Evolutionary conservation across 805 yeast genomes (phyloP).

Genomic region (Jamesozyma gamospora): DNA sequence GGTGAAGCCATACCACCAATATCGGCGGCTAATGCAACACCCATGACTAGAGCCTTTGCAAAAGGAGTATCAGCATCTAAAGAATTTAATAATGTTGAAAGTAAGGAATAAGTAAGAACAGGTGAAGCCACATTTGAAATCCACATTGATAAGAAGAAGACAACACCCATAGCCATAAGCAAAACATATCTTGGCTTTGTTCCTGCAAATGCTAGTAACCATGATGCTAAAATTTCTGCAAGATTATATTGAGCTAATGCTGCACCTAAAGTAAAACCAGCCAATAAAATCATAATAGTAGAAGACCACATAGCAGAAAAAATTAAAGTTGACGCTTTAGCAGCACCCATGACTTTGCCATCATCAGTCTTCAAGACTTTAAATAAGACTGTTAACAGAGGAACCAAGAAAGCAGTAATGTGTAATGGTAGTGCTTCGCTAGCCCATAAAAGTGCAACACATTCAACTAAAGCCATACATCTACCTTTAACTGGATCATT

Average conservation of each 20-base stretch:
- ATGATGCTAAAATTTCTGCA: constrained; percentile 85
- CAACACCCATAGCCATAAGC: constrained; percentile 72
- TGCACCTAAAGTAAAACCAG: constrained; percentile 91
- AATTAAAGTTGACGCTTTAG: constrained; percentile 57
- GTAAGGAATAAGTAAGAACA: constrained; percentile 76
- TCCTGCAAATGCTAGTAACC: constrained; percentile 69
- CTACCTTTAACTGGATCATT: constrained; percentile 52
- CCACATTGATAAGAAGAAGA: constrained; percentile 86
- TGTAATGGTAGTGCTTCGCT: constrained; percentile 89
- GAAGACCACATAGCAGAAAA: constrained; percentile 90
- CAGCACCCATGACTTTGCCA: constrained; percentile 51
- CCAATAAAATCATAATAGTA: constrained; percentile 77
- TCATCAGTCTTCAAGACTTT: constrained; percentile 47
- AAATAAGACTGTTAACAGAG: constrained; percentile 65
- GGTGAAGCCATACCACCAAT: constrained; percentile 97
- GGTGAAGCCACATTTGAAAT: constrained; percentile 96
- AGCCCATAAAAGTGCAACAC: constrained; percentile 78
- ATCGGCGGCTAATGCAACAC: constrained; percentile 86
- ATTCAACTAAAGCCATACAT: constrained; percentile 56
- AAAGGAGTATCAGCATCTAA: constrained; percentile 67
- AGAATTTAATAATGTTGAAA: constrained; percentile 76
- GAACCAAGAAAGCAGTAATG: constrained; percentile 78
- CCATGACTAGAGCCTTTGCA: constrained; percentile 75
- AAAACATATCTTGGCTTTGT: constrained; percentile 71
- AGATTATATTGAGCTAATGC: constrained; percentile 84